These are phyloP conservation scores for Chlorella sp. DNA, from an alignment of 139 green algal genomes.

Conservation along the genomic window DNA sequence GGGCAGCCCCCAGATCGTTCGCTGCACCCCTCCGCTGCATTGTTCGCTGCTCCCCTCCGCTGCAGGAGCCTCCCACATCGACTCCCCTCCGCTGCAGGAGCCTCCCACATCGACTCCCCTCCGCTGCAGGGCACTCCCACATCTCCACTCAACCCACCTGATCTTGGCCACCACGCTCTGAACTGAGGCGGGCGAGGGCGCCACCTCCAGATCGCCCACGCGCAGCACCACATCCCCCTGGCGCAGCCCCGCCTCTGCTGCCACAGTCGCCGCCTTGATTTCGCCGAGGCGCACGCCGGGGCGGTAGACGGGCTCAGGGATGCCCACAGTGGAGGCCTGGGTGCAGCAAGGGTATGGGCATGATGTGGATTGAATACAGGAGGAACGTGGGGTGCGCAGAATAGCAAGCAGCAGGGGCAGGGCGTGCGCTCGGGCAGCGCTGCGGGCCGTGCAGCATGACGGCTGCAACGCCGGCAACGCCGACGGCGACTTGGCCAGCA, in stretches of 20 bases:
- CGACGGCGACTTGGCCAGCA: no score
- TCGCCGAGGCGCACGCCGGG: conserved; percentile 80
- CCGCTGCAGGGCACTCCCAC: neutral
- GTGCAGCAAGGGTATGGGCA: neutral
- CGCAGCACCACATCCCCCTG: conserved; percentile 78
- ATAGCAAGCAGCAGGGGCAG: no score
- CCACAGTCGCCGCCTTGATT: conserved; percentile 58
- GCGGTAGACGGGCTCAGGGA: conserved; percentile 67
- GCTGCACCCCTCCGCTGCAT: no score
- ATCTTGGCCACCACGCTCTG: conserved; percentile 70
- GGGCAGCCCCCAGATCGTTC: no score
- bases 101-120: neutral
- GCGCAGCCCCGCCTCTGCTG: conserved; percentile 69
- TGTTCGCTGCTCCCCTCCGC: neutral
- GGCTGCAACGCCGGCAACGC: no score
- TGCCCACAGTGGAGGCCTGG: conserved; percentile 79
- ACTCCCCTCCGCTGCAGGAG: neutral
- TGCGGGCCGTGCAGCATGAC: no score
- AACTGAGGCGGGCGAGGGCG: conserved; percentile 44
- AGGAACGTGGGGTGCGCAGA: neutral
- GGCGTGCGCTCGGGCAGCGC: no score
- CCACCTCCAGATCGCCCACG: conserved; percentile 60
- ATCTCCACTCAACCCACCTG: conserved; percentile 27
- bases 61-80: neutral
- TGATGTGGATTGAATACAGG: neutral